Evolutionary conservation across 2,329 filamentous ascomycete genomes (phyloP).

Genomic region (Penicillium griseofulvum): DNA sequence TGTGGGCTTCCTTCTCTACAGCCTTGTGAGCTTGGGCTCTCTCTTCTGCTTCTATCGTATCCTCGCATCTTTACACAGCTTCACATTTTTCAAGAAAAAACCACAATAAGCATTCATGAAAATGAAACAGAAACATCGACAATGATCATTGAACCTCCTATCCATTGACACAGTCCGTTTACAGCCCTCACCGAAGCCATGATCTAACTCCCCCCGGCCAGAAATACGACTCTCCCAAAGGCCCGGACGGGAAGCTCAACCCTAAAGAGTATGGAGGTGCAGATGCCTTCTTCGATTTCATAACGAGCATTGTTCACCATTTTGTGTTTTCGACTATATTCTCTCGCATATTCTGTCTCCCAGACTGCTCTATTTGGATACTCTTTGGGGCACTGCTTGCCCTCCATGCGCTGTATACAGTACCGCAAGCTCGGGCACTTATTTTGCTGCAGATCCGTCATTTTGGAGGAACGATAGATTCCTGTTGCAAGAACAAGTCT

Average conservation of each 20-base stretch:
- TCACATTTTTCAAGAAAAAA: slow-evolving; percentile 24
- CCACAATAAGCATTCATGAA: slow-evolving; percentile 20
- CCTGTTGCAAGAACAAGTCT: slow-evolving; percentile 36
- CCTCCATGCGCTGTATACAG: slow-evolving; percentile 46
- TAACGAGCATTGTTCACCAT: slow-evolving; percentile 39
- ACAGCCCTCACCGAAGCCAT: slow-evolving; percentile 17
- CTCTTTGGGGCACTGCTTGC: slow-evolving; percentile 52
- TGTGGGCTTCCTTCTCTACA: background rate
- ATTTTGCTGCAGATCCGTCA: slow-evolving; percentile 48
- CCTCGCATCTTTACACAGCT: slow-evolving; percentile 11
- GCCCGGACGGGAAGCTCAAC: slow-evolving; percentile 24
- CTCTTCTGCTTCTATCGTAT: background rate
- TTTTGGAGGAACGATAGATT: slow-evolving; percentile 50
- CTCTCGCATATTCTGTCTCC: slow-evolving; percentile 29
- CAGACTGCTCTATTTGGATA: slow-evolving; percentile 51
- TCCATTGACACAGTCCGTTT: slow-evolving; percentile 19
- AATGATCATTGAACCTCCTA: slow-evolving; percentile 29
- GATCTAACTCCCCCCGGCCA: slow-evolving; percentile 24
- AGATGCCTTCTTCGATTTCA: slow-evolving; percentile 46
- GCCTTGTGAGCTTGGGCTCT: background rate
- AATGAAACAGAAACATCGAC: slow-evolving; percentile 17
- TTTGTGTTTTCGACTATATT: slow-evolving; percentile 30
- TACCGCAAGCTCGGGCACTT: slow-evolving; percentile 45
- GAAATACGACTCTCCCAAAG: slow-evolving; percentile 21
- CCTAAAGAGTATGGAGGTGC: slow-evolving; percentile 42